A percentile compares a stretch with the other conserved stretches of the same genome.
These are phyloP conservation scores for Diaporthe destruens DNA, from an alignment of 2,329 filamentous ascomycete genomes.

Conservation along the genomic window DNA sequence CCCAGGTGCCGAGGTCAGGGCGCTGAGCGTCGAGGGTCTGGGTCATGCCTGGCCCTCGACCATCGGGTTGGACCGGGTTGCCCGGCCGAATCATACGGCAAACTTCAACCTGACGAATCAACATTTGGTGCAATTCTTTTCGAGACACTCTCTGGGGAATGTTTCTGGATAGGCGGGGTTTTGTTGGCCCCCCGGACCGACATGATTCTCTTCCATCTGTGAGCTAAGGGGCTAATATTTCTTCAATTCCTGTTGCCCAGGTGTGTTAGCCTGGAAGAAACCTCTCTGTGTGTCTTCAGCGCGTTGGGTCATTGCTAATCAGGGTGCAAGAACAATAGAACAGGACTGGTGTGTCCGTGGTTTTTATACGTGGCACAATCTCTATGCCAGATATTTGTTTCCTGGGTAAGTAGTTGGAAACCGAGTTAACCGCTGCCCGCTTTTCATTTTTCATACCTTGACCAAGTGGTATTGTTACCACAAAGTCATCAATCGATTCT, in stretches of 20 bases:
- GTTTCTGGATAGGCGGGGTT: not conserved
- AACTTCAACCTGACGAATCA: slow-evolving; percentile 44
- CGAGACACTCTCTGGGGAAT: slow-evolving; percentile 40
- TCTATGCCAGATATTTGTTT: not conserved
- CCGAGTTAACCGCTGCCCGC: not conserved
- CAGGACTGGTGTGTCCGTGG: not conserved
- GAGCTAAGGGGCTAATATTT: not conserved
- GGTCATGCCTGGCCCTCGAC: slow-evolving; percentile 44
- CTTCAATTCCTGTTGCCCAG: not conserved
- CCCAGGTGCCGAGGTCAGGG: slow-evolving; percentile 42
- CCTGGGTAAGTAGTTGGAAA: not conserved
- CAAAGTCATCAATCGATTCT: too few relatives aligned
- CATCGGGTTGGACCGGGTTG: slow-evolving; percentile 40
- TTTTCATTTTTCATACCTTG: too few relatives aligned
- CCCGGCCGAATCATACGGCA: slow-evolving; percentile 42
- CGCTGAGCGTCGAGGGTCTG: slow-evolving; percentile 42
- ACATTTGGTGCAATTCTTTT: slow-evolving; percentile 44
- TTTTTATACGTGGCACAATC: not conserved
- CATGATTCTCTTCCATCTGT: not conserved
- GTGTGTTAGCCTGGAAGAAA: not conserved
- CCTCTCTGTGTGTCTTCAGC: not conserved
- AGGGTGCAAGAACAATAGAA: not conserved
- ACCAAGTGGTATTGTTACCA: not conserved
- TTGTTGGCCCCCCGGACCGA: not conserved
- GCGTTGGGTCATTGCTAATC: not conserved